phyloP scores from a whole-genome alignment of 2,329 filamentous ascomycete genomes.

The Venturia pyrina region DNA sequence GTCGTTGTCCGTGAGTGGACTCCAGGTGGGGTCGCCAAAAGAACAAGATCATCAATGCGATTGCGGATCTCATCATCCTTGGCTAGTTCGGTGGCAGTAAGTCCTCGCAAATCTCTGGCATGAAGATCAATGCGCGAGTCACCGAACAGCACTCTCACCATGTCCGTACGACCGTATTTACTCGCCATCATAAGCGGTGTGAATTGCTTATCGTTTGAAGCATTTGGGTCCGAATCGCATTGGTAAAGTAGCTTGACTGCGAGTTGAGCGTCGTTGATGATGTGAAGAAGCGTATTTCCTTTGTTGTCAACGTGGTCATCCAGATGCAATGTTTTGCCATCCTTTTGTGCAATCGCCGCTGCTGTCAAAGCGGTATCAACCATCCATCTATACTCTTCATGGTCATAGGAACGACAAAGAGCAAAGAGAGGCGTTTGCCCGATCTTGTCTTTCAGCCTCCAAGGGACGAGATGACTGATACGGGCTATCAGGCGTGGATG shows the following conservation, averaged over 20 bases:
- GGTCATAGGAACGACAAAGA: constrained; percentile 89
- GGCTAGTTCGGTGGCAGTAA: constrained; percentile 90
- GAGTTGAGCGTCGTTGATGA: constrained; percentile 76
- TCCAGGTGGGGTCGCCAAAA: constrained; percentile 60
- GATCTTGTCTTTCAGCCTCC: constrained; percentile 88
- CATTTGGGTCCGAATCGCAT: constrained; percentile 93
- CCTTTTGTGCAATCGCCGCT: constrained; percentile 64
- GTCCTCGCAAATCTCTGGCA: constrained; percentile 72
- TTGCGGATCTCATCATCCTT: constrained; percentile 98
- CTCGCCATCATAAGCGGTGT: constrained; percentile 96
- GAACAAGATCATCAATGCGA: constrained; percentile 83
- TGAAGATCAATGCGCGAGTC: constrained; percentile 81
- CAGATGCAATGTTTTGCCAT: constrained; percentile 71
- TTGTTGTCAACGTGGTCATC: constrained; percentile 90
- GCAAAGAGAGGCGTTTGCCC: constrained; percentile 97
- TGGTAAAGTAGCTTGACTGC: constrained; percentile 65
- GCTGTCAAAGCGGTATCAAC: constrained; percentile 69
- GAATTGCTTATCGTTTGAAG: constrained; percentile 87
- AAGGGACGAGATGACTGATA: constrained; percentile 71
- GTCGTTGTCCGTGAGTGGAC: constrained; percentile 77
- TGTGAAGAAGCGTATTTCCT: constrained; percentile 91
- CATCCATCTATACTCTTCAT: constrained; percentile 78
- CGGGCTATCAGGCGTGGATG: constrained; percentile 68
- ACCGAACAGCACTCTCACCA: constrained; percentile 78
- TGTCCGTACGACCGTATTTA: constrained; percentile 92